These are phyloP conservation scores for Lactarius sanguifluus DNA, from an alignment of 768 basidiomycete species.

Conservation along the genomic window DNA sequence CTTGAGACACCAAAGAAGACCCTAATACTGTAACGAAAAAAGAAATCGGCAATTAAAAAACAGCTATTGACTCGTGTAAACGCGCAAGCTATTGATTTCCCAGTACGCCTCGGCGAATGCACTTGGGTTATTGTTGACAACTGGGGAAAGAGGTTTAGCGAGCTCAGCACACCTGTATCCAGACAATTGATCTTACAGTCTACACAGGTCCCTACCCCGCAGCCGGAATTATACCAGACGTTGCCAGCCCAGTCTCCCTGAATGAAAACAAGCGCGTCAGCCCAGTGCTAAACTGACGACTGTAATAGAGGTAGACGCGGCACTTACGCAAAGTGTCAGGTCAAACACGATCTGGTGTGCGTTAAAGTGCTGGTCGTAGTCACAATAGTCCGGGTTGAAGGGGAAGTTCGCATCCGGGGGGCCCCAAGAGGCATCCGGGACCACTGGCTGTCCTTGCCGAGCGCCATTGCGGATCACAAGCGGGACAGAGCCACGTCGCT, in stretches of 20 bases:
- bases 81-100: slow-evolving; percentile 60
- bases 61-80: slow-evolving; percentile 42
- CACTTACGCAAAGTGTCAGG: slow-evolving; percentile 58
- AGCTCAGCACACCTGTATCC: neutral
- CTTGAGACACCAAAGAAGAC: too few relatives aligned
- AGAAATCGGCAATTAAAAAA: too few relatives aligned
- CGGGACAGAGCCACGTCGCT: slow-evolving; percentile 38
- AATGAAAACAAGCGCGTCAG: neutral
- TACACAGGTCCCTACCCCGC: slow-evolving; percentile 42
- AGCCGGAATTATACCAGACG: slow-evolving; percentile 34
- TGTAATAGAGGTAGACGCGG: neutral
- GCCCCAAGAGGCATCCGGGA: slow-evolving; percentile 41
- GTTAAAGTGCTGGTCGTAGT: slow-evolving; percentile 54
- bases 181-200: slow-evolving; percentile 43
- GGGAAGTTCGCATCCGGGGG: slow-evolving; percentile 51
- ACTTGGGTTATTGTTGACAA: slow-evolving; percentile 57
- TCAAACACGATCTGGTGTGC: slow-evolving; percentile 57
- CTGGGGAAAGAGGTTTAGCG: slow-evolving; percentile 36
- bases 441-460: slow-evolving; percentile 10
- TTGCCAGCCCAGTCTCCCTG: slow-evolving; percentile 29
- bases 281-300: slow-evolving; percentile 6
- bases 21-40: too few relatives aligned
- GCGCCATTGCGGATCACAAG: slow-evolving; percentile 36
- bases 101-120: slow-evolving; percentile 67
- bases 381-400: slow-evolving; percentile 42